Percentiles rank a stretch among this genome's conserved stretches.
These are phyloP conservation scores for Colletotrichum godetiae DNA, from an alignment of 2,329 filamentous ascomycete genomes.

Conservation along the genomic window DNA sequence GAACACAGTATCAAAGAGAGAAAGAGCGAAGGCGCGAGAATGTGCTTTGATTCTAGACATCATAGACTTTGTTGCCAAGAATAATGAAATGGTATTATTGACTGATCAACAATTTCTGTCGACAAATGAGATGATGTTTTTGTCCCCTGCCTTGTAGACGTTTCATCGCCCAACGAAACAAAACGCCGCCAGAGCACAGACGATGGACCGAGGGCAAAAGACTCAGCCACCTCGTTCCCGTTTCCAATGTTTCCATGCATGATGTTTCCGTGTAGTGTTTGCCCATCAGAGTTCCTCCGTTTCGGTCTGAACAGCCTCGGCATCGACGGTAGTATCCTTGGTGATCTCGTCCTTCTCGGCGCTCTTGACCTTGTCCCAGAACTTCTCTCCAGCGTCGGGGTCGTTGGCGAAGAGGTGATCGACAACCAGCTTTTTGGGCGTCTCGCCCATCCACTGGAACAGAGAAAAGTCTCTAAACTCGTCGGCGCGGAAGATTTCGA, in stretches of 20 bases:
- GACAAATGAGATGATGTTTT: not conserved
- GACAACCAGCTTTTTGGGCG: conserved; percentile 72
- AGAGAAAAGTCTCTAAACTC: conserved; percentile 79
- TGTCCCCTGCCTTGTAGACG: not conserved
- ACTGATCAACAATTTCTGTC: conserved; percentile 1
- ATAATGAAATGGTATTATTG: conserved; percentile 6
- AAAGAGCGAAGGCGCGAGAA: not conserved
- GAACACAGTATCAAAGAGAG: not conserved
- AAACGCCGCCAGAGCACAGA: not conserved
- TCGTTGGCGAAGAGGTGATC: conserved; percentile 77
- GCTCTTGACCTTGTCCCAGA: conserved; percentile 70
- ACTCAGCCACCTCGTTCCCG: conserved; percentile 1
- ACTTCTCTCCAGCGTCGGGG: conserved; percentile 69
- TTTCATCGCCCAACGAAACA: conserved; percentile 19
- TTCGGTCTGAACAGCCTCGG: not conserved
- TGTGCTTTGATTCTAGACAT: not conserved
- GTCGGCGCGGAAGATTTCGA: conserved; percentile 80
- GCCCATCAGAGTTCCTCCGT: conserved; percentile 25
- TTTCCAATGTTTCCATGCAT: not conserved
- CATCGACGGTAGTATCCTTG: conserved; percentile 32
- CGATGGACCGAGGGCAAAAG: not conserved
- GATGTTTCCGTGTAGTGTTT: not conserved
- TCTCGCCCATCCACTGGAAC: conserved; percentile 83
- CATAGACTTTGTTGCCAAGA: not conserved
- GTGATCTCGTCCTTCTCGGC: conserved; percentile 69